Base-by-base conservation (phyloP, 768 basidiomycete species). In the Amanita muscaria region DNA sequence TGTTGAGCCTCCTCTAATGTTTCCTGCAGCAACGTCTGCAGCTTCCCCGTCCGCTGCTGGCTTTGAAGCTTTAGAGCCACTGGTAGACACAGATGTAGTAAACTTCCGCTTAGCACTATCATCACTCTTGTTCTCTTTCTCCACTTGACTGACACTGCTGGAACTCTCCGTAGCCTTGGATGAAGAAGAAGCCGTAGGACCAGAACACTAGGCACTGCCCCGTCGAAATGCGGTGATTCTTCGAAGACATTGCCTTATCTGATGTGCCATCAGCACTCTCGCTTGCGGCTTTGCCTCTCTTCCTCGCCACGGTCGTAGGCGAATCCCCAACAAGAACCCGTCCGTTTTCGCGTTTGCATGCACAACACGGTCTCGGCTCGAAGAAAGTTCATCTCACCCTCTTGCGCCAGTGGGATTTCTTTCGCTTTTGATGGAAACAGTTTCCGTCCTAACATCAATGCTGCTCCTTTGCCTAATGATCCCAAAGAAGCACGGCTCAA, bases 241-340 rank as follows among this genome's bases (percentile, higher is more conserved):
- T 34, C 12, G 42, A 10, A 5, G n/a, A n/a, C n/a, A n/a, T n/a
- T 29, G 8, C 9, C 24, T 36, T 36, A n/a, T 29, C 43, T 5
- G 25, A n/a, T 9, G 7, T 18, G 11, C 11, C 32, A 15, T 18
- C 31, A 9, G 5, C 31, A 22, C 14, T 33, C 18, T 35, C 29
- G 21, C 42, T 59, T 51, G 71, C 75, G 24, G 53, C 60, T 55
- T 71, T 73, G 48, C 66, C 67, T 43, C 62, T 67, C 29, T 63
- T 56, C 22, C 63, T 49, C 14, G 64, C 48, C 49, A n/a, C 46
- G 27, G n/a, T 22, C 38, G 53, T 58, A 50, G 61, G 63, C 1
- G 60, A 49, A 22, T 68, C 61, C 3, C 60, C 51, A 44, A 59
- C 52, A 19, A 61, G 56, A 4, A 62, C 59, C 18, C 42, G 15